These are phyloP conservation scores for Emydomyces testavorans DNA, from an alignment of 2,329 filamentous ascomycete species.

Conservation along the genomic window DNA sequence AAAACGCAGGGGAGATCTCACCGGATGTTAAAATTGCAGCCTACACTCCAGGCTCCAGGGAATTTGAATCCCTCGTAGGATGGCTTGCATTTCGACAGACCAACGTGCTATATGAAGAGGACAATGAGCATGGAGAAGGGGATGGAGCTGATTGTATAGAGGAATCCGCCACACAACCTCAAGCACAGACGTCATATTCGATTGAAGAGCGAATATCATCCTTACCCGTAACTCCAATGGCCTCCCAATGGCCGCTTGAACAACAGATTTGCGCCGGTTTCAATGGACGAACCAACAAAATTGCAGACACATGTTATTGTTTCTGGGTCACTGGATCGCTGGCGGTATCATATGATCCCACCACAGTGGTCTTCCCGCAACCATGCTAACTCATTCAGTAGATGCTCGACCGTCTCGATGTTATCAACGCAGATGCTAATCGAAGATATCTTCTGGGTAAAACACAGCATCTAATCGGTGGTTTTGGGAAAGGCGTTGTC, in stretches of 20 bases:
- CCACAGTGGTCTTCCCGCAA: neutral
- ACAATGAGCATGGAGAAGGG: slow-evolving; percentile 38
- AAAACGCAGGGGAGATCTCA: slow-evolving; percentile 1
- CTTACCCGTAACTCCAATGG: slow-evolving; percentile 22
- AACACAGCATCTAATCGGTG: slow-evolving; percentile 76
- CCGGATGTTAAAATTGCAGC: slow-evolving; percentile 22
- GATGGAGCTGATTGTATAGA: neutral
- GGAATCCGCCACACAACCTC: neutral
- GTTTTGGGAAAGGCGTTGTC: slow-evolving; percentile 62
- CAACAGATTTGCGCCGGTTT: slow-evolving; percentile 55
- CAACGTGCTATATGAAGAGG: slow-evolving; percentile 39
- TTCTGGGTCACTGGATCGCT: slow-evolving; percentile 76
- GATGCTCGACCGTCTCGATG: slow-evolving; percentile 46
- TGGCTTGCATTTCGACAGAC: slow-evolving; percentile 59
- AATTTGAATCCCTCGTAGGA: slow-evolving; percentile 31
- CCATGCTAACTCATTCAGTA: slow-evolving; percentile 24
- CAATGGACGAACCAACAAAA: slow-evolving; percentile 84
- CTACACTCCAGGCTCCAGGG: slow-evolving; percentile 21
- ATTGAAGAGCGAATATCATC: slow-evolving; percentile 20
- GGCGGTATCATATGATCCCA: slow-evolving; percentile 25
- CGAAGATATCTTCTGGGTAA: slow-evolving; percentile 72
- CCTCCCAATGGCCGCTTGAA: slow-evolving; percentile 16
- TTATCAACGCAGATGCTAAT: slow-evolving; percentile 51
- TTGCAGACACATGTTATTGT: slow-evolving; percentile 86
- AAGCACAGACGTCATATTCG: slow-evolving; percentile 1